Evolutionary conservation across 306 rosid species (phyloP).

Genomic region (Cucurbita argyrosperma): DNA sequence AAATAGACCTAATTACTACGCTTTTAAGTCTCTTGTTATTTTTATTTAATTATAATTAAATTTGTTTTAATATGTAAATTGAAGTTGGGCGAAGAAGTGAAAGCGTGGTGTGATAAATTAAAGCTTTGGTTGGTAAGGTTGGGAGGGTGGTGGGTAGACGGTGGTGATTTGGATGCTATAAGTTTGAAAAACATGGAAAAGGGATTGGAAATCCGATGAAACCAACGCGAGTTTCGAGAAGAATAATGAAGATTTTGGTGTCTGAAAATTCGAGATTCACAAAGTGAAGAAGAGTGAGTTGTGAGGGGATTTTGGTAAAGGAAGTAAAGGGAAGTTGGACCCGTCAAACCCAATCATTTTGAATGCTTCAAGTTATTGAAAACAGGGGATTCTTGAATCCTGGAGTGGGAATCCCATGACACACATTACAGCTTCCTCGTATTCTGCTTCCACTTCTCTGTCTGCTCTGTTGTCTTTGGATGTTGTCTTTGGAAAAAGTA

Average conservation of each 20-base stretch:
- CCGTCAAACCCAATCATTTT: constrained; percentile 67
- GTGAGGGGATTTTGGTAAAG: neutral
- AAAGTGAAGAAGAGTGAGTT: neutral
- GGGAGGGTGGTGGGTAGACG: too few relatives aligned
- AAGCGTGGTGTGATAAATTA: too few relatives aligned
- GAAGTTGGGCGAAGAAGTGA: too few relatives aligned
- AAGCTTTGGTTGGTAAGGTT: too few relatives aligned
- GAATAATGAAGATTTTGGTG: neutral
- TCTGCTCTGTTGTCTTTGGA: constrained; percentile 1
- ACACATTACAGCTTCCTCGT: neutral
- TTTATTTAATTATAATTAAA: too few relatives aligned
- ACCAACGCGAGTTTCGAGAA: neutral
- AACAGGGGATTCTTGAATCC: constrained; percentile 23
- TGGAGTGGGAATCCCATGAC: too few relatives aligned
- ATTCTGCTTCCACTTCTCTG: neutral
- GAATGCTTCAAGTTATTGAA: neutral
- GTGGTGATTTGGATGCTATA: too few relatives aligned
- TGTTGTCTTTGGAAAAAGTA: neutral
- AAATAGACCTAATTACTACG: neutral
- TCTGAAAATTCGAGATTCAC: neutral
- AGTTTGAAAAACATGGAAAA: neutral
- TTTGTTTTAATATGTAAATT: too few relatives aligned
- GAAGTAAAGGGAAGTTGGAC: constrained; percentile 22
- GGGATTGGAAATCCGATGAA: neutral
- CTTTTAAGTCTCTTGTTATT: too few relatives aligned